Percentiles rank a stretch among this genome's conserved stretches.
Conservation (phyloP, 371 early-diverging fungal genomes). For the Mortierella sp. region DNA sequence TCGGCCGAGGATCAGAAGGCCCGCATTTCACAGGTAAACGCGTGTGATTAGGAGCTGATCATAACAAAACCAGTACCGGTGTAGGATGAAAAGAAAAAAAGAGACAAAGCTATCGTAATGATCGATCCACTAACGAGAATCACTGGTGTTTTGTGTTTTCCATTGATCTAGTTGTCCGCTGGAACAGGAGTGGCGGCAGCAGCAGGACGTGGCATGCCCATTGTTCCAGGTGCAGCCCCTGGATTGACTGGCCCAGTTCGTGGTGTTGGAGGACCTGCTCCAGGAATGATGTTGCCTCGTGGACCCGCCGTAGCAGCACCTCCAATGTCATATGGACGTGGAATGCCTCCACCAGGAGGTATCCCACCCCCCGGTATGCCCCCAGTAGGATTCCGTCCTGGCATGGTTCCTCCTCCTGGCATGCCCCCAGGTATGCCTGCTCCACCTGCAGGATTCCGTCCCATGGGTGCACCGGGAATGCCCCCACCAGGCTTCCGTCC, state of each 20-base stretch:
- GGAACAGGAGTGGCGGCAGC: slow-evolving; percentile 87
- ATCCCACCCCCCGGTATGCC: slow-evolving; percentile 57
- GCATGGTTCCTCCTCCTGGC: slow-evolving; percentile 67
- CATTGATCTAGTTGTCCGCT: slow-evolving; percentile 56
- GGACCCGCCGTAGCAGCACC: slow-evolving; percentile 63
- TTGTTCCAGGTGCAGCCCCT: slow-evolving; percentile 68
- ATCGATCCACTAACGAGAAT: no score
- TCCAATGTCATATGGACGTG: slow-evolving; percentile 83
- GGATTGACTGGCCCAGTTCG: slow-evolving; percentile 91
- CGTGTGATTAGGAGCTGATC: no score
- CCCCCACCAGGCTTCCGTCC: slow-evolving; percentile 50
- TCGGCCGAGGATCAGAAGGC: slow-evolving; percentile 67
- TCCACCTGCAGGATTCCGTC: slow-evolving; percentile 58
- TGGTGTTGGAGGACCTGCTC: slow-evolving; percentile 93
- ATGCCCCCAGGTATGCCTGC: slow-evolving; percentile 70
- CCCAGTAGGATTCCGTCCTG: slow-evolving; percentile 60
- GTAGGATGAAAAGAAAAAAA: neutral
- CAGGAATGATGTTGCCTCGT: slow-evolving; percentile 80
- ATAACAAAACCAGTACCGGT: no score
- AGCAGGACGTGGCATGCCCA: slow-evolving; percentile 92
- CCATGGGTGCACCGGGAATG: slow-evolving; percentile 34
- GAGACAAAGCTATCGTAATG: neutral
- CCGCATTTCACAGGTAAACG: slow-evolving; percentile 54
- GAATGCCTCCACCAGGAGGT: slow-evolving; percentile 60
- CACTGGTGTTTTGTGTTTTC: neutral